A percentile compares a stretch with the other conserved stretches of the same genome.
Conservation (phyloP, 768 basidiomycete species). For the Mrakia gelida region DNA sequence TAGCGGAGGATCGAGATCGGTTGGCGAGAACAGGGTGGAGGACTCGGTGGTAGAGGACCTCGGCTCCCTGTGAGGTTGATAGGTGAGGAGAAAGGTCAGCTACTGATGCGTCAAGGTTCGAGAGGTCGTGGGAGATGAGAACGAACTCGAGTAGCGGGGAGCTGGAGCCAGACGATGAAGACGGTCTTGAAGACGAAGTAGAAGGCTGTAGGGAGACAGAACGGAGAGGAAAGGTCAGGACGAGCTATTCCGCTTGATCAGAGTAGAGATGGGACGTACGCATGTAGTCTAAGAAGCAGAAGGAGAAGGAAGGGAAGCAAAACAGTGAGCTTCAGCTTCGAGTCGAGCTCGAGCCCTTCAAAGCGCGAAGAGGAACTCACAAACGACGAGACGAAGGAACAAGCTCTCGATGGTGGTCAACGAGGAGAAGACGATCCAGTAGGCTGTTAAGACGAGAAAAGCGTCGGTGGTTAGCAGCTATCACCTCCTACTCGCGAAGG, state of each 20-base stretch:
- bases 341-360: neutral
- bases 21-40: constrained; percentile 76
- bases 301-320: constrained; percentile 74
- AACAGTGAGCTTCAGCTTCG: constrained; percentile 50
- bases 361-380: constrained; percentile 5
- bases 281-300: neutral
- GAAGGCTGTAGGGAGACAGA: constrained; percentile 56
- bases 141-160: constrained; percentile 45
- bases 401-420: constrained; percentile 17
- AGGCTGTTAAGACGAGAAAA: constrained; percentile 63
- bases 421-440: constrained; percentile 57
- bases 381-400: constrained; percentile 21
- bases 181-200: constrained; percentile 89
- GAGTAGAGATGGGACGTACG: constrained; percentile 38
- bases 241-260: constrained; percentile 69
- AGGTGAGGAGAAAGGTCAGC: constrained; percentile 33
- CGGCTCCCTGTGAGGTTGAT: constrained; percentile 66
- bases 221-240: neutral
- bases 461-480: neutral
- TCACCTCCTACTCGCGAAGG: constrained; percentile 78
- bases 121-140: constrained; percentile 33
- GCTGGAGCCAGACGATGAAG: constrained; percentile 88
- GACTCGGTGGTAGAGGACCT: constrained; percentile 67
- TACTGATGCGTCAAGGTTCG: neutral
- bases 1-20: constrained; percentile 44